Evolutionary conservation across 2,329 filamentous ascomycete species (phyloP), one percentile per base, ranked within the genome.

Genomic region (Curvularia eragrostidis): DNA sequence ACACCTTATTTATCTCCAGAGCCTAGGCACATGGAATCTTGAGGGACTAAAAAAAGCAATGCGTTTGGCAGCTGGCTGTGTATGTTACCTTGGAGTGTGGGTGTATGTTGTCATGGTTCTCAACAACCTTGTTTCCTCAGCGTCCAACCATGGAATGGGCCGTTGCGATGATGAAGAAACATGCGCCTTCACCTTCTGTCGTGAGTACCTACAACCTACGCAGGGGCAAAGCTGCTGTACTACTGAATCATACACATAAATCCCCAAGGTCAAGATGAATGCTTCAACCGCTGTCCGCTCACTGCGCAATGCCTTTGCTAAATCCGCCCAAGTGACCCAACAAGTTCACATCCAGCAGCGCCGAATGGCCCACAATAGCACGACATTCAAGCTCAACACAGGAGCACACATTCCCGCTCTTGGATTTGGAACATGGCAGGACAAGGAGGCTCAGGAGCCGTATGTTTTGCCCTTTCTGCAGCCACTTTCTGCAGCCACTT

Each of bases 341-440:
- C 61, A 66, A 26, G 48, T 68, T 13, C 55, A 62, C 39, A 50
- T 59, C 6, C 58, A 58, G 46, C 62, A 64, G 36, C 32, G 52
- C 59, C 77, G 50, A 61, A 72, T 71, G 69, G 65, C 72, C 51
- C 60, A 75, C 66, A 67, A 75, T 69, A 70, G 66, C 28, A 73
- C 77, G 48, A 77, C 74, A 18, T 84, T 80, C 73, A 82, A 80
- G 43, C 84, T 87, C 71, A 85, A 86, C 70, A 89, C 87, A 50
- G 91, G 91, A 53, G 88, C 84, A 75, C 87, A 90, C 77, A 94
- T 95, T 59, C 89, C 89, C 54, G 87, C 87, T 69, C 78, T 93
- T 67, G 90, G 89, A 56, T 83, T 93, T 44, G 71, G 71, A 13
- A 74, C 70, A 2, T 74, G 70, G 69, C 71, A 75, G 51, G 69